Conservation (phyloP, 257 asterid genomes). For the Thymus mandschuricus region DNA sequence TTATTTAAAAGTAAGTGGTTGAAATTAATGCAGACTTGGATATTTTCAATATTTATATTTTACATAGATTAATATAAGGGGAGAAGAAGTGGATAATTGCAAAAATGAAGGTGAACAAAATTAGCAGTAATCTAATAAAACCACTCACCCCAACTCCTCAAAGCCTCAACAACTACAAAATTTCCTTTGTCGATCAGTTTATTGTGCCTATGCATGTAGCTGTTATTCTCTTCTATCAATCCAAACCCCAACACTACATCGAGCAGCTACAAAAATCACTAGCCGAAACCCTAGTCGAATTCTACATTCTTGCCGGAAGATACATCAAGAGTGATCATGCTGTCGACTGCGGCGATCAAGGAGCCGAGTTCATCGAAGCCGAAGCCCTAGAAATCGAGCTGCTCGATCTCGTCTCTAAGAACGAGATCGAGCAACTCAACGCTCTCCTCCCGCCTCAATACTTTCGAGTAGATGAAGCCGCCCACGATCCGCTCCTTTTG, state of each 20-base stretch:
- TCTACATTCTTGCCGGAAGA: constrained; percentile 32
- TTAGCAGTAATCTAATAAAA: background rate
- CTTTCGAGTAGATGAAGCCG: background rate
- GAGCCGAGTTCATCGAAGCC: constrained; percentile 29
- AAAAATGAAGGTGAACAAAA: background rate
- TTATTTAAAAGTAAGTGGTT: no score
- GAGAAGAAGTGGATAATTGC: no score
- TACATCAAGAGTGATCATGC: background rate
- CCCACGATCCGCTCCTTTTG: background rate
- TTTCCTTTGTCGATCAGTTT: constrained; percentile 7
- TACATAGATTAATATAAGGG: no score
- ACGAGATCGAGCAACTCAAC: background rate
- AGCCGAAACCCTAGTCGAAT: constrained; percentile 1
- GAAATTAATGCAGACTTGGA: no score
- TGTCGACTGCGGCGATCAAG: constrained; percentile 22
- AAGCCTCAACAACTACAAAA: constrained; percentile 5
- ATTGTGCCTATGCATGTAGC: background rate
- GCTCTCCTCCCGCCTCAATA: background rate
- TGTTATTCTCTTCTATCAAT: constrained; percentile 1
- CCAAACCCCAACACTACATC: no score
- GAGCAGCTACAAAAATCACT: background rate
- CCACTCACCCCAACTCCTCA: constrained; percentile 19
- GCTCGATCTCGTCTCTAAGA: background rate
- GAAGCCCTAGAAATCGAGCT: background rate
- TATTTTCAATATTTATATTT: no score